These are phyloP conservation scores for Citrus reticulata DNA, from an alignment of 345 rosid species.

Conservation along the genomic window DNA sequence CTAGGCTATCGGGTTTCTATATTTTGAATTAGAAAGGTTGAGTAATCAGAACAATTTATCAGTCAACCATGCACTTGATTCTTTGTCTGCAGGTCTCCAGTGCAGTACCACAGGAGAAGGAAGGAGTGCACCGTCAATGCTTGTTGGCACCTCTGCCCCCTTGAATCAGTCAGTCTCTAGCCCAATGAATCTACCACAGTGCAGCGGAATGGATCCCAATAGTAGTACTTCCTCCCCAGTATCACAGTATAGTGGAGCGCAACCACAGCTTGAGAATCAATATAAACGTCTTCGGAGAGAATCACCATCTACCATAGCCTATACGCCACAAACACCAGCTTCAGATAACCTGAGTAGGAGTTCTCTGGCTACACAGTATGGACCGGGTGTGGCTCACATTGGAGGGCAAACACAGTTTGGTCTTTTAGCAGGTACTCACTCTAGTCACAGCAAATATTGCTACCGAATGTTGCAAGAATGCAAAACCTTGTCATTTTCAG, in stretches of 20 bases:
- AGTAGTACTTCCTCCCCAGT: not conserved
- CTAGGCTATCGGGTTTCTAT: not conserved
- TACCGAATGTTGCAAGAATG: not conserved
- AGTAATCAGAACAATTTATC: not conserved
- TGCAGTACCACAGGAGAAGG: not conserved
- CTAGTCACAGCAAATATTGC: not conserved
- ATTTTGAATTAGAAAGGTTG: no score
- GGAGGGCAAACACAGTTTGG: not conserved
- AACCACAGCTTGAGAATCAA: not conserved
- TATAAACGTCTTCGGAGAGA: slow-evolving; percentile 20
- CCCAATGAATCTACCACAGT: not conserved
- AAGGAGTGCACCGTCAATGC: not conserved
- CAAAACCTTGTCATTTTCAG: not conserved
- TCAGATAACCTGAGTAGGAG: not conserved
- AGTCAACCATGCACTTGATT: not conserved
- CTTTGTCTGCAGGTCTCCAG: not conserved
- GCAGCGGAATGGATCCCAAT: not conserved
- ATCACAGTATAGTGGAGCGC: not conserved
- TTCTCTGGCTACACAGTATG: not conserved
- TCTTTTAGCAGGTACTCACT: not conserved
- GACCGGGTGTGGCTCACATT: not conserved
- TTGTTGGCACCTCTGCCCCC: not conserved
- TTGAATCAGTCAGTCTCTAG: not conserved
- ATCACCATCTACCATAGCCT: not conserved
- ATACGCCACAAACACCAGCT: not conserved